Evolutionary conservation across 2,329 filamentous ascomycete species (phyloP).

Genomic region (Epichloe hybrida): DNA sequence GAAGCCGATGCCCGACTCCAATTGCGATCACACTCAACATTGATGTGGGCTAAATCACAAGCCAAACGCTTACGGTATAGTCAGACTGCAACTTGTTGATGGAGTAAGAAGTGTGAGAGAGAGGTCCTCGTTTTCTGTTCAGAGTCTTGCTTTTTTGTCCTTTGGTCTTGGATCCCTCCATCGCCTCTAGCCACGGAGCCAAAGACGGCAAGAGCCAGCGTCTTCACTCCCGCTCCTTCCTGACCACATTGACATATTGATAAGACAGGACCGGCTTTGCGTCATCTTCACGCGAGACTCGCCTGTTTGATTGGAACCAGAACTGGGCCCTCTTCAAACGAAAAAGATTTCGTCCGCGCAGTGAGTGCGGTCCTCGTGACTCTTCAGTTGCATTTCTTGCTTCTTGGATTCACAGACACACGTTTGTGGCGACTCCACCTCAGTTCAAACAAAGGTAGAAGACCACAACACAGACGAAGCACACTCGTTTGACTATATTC

Average conservation of each 20-base stretch:
- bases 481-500: slow-evolving; percentile 1
- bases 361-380: not conserved
- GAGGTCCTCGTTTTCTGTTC: not conserved
- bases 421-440: not conserved
- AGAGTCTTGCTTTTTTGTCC: not conserved
- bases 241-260: not conserved
- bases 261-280: not conserved
- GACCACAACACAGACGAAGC: not conserved
- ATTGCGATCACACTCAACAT: not conserved
- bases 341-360: not conserved
- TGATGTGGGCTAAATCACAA: not conserved
- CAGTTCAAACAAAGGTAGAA: not conserved
- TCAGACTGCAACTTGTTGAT: not conserved
- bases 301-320: not conserved
- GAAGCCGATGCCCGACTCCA: not conserved
- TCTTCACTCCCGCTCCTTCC: slow-evolving; percentile 1
- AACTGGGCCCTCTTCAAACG: not conserved
- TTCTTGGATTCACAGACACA: slow-evolving; percentile 2
- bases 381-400: not conserved
- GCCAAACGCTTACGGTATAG: not conserved
- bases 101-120: not conserved
- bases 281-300: slow-evolving; percentile 2
- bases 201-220: not conserved
- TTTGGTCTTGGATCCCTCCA: not conserved
- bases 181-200: not conserved